Evolutionary conservation across 2,329 filamentous ascomycete genomes (phyloP), one percentile per base, ranked within the genome.

Genomic region (Gyromitra esculenta): DNA sequence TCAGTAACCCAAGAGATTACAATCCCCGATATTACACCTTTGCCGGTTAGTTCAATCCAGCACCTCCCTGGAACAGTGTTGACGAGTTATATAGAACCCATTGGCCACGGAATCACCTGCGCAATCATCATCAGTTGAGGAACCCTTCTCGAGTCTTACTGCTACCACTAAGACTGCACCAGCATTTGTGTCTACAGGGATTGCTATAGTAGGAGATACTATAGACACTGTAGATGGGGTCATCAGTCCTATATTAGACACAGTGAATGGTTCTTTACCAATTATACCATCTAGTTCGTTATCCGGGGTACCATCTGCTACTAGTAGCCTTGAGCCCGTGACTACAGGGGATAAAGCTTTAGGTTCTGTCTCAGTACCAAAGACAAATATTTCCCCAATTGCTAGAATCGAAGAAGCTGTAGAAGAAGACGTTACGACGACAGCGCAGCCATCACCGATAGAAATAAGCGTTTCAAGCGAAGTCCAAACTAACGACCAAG

Each of bases 51-150:
- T 41, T 54, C 7, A 2, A 5, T 5, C 5, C 5, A 15, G 18
- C 13, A 35, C 1, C 11, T 37, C 31, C 2, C 41, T 5, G 8
- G 21, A 39, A 9, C 18, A 50, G 37, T 70, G 62, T 41, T 70
- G 5, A 70, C 54, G 9, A 39, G 31, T 21, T 15, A 13, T 18
- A 62, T 41, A 70, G 67, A 50, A 70, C 8, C 60, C 52, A 57
- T 2, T 45, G 0, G 5, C 21, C 6, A 21, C 8, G 11, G n/a
- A 45, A 13, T 21, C 9, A 67, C 35, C 62, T 43, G 18, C 52
- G 3, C 41, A 69, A 37, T 52, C 37, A 9, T 39, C 39, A 11
- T 13, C 54, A 65, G 13, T 15, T 31, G 11, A 69, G 13, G 43
- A 45, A 21, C n/a, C 56, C n/a, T 68, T 4, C 25, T 31, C 2